A percentile compares a stretch with the other conserved stretches of the same genome.
phyloP scores from a whole-genome alignment of 129 eudicot genomes.

The Flaveria bidentis region DNA sequence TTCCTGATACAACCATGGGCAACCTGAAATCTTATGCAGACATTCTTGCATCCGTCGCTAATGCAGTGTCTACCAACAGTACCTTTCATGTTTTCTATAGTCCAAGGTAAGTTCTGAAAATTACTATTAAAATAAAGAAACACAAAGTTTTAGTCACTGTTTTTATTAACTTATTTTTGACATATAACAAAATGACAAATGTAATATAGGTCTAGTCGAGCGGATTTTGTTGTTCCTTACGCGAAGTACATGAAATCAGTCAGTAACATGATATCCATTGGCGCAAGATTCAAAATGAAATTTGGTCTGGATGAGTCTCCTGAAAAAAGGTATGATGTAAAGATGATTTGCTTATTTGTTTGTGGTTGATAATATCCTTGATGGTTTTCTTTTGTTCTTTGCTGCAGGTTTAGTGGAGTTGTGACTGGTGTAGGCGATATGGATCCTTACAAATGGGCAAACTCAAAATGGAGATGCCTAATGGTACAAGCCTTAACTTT shows the following conservation, averaged over 20 bases:
- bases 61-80: conserved; percentile 63
- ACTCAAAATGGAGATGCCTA: conserved; percentile 92
- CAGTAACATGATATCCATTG: conserved; percentile 49
- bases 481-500: conserved; percentile 45
- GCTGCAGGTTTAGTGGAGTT: conserved; percentile 74
- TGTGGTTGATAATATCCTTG: background rate
- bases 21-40: conserved; percentile 57
- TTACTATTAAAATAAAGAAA: background rate
- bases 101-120: conserved; percentile 56
- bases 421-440: conserved; percentile 74
- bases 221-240: conserved; percentile 78
- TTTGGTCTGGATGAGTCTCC: conserved; percentile 87
- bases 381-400: background rate
- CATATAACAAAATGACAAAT: background rate
- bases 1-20: conserved; percentile 67
- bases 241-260: conserved; percentile 59
- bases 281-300: conserved; percentile 81
- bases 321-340: conserved; percentile 69
- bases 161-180: background rate
- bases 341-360: conserved; percentile 9
- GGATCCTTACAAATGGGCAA: conserved; percentile 83
- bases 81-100: conserved; percentile 69
- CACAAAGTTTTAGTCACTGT: background rate
- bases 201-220: conserved; percentile 72
- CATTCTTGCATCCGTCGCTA: conserved; percentile 61